Evolutionary conservation across 1,139 yeast genomes (phyloP), one percentile per base, ranked within the genome.

Genomic region (Blastobotrys arbuscula): DNA sequence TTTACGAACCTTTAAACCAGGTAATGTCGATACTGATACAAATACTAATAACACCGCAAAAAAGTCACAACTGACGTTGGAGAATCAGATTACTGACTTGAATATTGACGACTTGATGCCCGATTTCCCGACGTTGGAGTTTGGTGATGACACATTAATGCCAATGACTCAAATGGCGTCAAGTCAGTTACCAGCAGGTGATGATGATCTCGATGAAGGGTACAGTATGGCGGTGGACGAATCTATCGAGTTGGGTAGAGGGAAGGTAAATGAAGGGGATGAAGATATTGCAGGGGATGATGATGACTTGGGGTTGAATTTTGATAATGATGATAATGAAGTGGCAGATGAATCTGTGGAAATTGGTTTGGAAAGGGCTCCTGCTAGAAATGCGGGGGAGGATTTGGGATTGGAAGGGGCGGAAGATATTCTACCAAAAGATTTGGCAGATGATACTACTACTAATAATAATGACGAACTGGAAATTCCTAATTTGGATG

Each of bases 11-110:
- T 90, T 90, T 68, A 72, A 70, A 50, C 69, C 79, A 3, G 76
- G 69, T 15, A 62, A 62, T 38, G 69, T 76, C 34, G 77, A 76
- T 53, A 69, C 79, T 48, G 76, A 79, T 5, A 72, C 77, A 12
- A 72, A 71, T 50, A 73, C 74, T 43, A 70, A 81, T 5, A 75
- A 81, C 24, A 70, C 81, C 30, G 68, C 78, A 19, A 74, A 78
- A 49, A 67, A 87, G 42, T 75, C 77, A 41, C 74, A 75, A 50
- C 70, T 84, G 50, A 77, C 82, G 0, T 73, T 87, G 53, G 81
- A 77, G 57, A 95, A 89, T 66, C 85, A 85, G 38, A 83, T 88
- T 39, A 84, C 96, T 0, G 87, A 82, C 39, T 37, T 46, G 31
- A 46, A 46, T 19, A 41, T 46, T 23, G 34, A 23, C 15, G 42